A percentile compares a stretch with the other conserved stretches of the same genome.
phyloP scores from a whole-genome alignment of 495 filamentous ascomycete species.

The Penicillium paxilli region DNA sequence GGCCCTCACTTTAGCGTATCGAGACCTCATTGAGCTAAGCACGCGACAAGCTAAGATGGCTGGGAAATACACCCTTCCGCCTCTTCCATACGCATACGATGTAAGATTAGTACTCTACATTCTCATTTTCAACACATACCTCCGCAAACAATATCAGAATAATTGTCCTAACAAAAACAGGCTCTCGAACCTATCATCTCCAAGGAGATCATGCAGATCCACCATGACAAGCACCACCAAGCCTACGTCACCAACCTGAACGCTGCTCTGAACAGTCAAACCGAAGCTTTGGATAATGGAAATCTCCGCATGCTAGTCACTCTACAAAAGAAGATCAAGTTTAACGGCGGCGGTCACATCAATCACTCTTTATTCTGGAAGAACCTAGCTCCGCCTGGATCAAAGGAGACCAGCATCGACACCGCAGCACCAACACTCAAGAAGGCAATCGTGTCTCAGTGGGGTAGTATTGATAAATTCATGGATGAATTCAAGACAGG shows the following conservation, averaged over 20 bases:
- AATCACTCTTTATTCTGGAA: slow-evolving; percentile 94
- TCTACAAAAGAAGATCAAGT: slow-evolving; percentile 83
- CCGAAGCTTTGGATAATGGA: slow-evolving; percentile 39
- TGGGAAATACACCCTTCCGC: slow-evolving; percentile 32
- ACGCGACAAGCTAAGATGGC: slow-evolving; percentile 3
- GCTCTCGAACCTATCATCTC: slow-evolving; percentile 94
- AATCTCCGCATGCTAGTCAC: slow-evolving; percentile 65
- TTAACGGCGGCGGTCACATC: slow-evolving; percentile 92
- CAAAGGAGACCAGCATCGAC: slow-evolving; percentile 64
- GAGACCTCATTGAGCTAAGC: not conserved
- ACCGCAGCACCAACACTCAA: slow-evolving; percentile 49
- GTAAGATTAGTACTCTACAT: slow-evolving; percentile 21
- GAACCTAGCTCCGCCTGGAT: slow-evolving; percentile 70
- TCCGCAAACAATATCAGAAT: no score
- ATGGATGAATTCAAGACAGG: slow-evolving; percentile 67
- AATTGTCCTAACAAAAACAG: slow-evolving; percentile 20
- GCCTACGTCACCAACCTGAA: slow-evolving; percentile 68
- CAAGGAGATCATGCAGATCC: slow-evolving; percentile 90
- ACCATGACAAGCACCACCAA: slow-evolving; percentile 66
- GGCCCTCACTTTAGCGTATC: not conserved
- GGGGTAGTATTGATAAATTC: slow-evolving; percentile 67
- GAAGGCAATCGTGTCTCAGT: slow-evolving; percentile 68
- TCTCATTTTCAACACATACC: no score
- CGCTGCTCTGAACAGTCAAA: slow-evolving; percentile 49
- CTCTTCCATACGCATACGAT: slow-evolving; percentile 46